Evolutionary conservation across 345 rosid species (phyloP).

Genomic region (Eutrema japonicum): DNA sequence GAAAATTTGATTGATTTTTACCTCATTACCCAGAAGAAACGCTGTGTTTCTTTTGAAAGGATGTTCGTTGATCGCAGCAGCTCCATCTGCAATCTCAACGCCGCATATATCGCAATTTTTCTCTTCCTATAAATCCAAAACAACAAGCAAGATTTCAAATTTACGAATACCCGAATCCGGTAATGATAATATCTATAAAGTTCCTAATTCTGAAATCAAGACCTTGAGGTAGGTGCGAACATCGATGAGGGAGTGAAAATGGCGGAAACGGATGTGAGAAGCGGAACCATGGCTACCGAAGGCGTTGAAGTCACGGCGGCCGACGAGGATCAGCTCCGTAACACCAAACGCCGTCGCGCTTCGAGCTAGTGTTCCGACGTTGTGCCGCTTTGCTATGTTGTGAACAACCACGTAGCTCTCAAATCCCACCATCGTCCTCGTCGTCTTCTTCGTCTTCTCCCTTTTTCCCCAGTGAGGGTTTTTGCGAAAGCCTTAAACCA

Average conservation of each 20-base stretch:
- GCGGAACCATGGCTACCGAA: slow-evolving; percentile 98
- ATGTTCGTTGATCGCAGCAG: slow-evolving; percentile 69
- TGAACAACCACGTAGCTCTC: slow-evolving; percentile 92
- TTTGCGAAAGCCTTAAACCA: background rate
- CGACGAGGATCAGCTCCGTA: slow-evolving; percentile 79
- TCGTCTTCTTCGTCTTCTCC: slow-evolving; percentile 1
- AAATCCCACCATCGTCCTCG: slow-evolving; percentile 48
- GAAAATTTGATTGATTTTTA: slow-evolving; percentile 26
- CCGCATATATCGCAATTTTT: slow-evolving; percentile 96
- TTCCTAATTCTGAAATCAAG: background rate
- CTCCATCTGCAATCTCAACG: slow-evolving; percentile 85
- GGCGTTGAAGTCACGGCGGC: slow-evolving; percentile 94
- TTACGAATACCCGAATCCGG: background rate
- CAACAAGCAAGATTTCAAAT: background rate
- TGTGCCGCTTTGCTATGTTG: slow-evolving; percentile 97
- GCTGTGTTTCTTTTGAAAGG: slow-evolving; percentile 87
- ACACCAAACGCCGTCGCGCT: slow-evolving; percentile 97
- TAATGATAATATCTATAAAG: slow-evolving; percentile 4
- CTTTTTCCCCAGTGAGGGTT: background rate
- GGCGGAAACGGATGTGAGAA: slow-evolving; percentile 83
- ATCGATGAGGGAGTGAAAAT: slow-evolving; percentile 76
- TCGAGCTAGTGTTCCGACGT: slow-evolving; percentile 89
- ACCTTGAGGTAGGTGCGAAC: slow-evolving; percentile 84
- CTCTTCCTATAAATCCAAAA: slow-evolving; percentile 46
- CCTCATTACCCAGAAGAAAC: slow-evolving; percentile 97